Base-by-base conservation (phyloP, 257 asterid species). In the Solanum commersonii region DNA sequence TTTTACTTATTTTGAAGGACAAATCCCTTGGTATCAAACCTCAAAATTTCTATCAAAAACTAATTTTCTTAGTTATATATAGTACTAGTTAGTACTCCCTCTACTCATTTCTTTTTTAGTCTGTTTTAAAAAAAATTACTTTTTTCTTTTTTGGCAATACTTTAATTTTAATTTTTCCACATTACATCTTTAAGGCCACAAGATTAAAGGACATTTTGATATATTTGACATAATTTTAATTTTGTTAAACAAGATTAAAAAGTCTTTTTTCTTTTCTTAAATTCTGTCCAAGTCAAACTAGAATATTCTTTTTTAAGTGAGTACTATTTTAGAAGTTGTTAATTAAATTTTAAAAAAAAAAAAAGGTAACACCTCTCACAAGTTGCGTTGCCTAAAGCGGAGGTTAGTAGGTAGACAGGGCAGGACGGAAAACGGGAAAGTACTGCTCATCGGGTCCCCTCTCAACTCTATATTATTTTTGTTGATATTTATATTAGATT, bases 101-200 rank as follows among this genome's bases (percentile, higher is more conserved):
- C n/a, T n/a, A n/a, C n/a, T n/a, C n/a, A n/a, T n/a, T n/a, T n/a
- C n/a, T n/a, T 40, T 40, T 40, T 40, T 40, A 40, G 4, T 40
- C 46, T 40, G 0, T 40, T 40, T 40, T 0, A 40, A 40, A 40
- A 40, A 10, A 13, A 10, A 40, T 40, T 40, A 40, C 8, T 8
- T 38, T 38, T 38, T 8, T 2, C 1, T 38, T 40, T 40, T 40
- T 38, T 38, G 0, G 1, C 1, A 40, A 40, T 0, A 40, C 1
- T 40, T 40, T 10, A 40, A 40, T 40, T 40, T 40, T 40, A 38
- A 9, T 40, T 40, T 38, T 38, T 40, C 0, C 46, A 40, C 4
- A 40, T 40, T 0, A 10, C 0, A 40, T 40, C 0, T 40, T 40
- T 40, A 10, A 40, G 4, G 1, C 1, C 14, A 40, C 14, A 40